Conservation (phyloP, 2,329 filamentous ascomycete genomes). For the Exophiala xenobiotica region DNA sequence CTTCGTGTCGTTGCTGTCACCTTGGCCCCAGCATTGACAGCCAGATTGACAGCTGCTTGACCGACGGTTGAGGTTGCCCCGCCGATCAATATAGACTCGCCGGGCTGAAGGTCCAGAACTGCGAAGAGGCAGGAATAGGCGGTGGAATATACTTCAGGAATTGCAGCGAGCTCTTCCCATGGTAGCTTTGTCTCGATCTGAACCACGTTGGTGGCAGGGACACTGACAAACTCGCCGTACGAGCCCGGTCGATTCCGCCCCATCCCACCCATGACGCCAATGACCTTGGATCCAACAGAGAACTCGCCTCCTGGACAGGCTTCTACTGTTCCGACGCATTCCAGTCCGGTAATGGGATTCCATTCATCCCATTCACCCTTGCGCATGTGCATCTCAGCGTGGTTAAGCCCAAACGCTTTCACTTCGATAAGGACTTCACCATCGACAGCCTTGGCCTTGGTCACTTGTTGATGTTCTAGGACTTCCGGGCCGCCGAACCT, state of each 20-base stretch:
- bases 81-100: conserved; percentile 41
- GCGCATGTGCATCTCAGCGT: conserved; percentile 50
- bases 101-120: conserved; percentile 37
- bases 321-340: conserved; percentile 45
- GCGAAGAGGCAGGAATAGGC: conserved; percentile 43
- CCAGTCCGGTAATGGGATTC: conserved; percentile 32
- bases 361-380: conserved; percentile 38
- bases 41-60: conserved; percentile 41
- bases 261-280: conserved; percentile 46
- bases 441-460: conserved; percentile 32
- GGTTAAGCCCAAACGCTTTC: conserved; percentile 46
- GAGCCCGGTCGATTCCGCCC: conserved; percentile 41
- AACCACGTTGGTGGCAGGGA: conserved; percentile 38
- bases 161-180: conserved; percentile 43
- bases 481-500: conserved; percentile 36
- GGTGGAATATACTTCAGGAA: conserved; percentile 44
- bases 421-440: conserved; percentile 39
- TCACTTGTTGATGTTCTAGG: conserved; percentile 31
- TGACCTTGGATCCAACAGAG: conserved; percentile 36
- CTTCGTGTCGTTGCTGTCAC: conserved; percentile 44
- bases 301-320: conserved; percentile 39
- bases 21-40: conserved; percentile 37
- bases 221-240: conserved; percentile 43
- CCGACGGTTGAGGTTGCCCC: conserved; percentile 46
- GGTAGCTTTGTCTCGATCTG: conserved; percentile 31